A percentile compares a stretch with the other conserved stretches of the same genome.
phyloP scores from a whole-genome alignment of 768 basidiomycete species.

The Kwoniella dejecticola region DNA sequence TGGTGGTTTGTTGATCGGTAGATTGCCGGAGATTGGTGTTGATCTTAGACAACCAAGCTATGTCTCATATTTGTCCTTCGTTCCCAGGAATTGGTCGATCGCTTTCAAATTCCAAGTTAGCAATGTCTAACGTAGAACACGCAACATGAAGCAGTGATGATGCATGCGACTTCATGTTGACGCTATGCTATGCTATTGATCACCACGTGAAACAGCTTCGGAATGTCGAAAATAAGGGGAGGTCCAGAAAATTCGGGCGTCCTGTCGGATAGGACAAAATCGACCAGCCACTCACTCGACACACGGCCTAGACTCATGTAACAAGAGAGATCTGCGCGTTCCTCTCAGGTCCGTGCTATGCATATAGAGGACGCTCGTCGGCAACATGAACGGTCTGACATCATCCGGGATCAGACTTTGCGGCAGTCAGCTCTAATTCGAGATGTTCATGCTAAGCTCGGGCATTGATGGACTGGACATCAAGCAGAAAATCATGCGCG shows the following conservation, averaged over 20 bases:
- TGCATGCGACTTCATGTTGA: neutral
- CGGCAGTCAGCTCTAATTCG: no score
- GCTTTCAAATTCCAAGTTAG: neutral
- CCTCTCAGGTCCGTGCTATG: neutral
- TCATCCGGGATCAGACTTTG: no score
- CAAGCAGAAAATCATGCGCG: slow-evolving; percentile 19
- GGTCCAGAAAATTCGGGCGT: neutral
- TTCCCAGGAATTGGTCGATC: neutral
- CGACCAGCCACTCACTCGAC: neutral
- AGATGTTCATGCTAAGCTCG: no score
- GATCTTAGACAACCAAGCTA: slow-evolving; percentile 17
- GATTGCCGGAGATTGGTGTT: neutral
- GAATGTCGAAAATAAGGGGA: neutral
- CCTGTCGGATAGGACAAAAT: slow-evolving; percentile 2
- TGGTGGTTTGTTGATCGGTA: no score
- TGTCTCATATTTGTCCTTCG: slow-evolving; percentile 10
- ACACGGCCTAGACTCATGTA: neutral
- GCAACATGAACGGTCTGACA: no score
- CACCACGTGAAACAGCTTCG: slow-evolving; percentile 2
- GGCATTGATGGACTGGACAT: no score
- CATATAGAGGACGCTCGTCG: no score
- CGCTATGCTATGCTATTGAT: neutral
- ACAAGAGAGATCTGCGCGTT: neutral
- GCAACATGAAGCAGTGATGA: neutral
- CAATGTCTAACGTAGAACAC: neutral